phyloP scores from a whole-genome alignment of 108 stramenopile genomes.

The Skeletonema costatum region DNA sequence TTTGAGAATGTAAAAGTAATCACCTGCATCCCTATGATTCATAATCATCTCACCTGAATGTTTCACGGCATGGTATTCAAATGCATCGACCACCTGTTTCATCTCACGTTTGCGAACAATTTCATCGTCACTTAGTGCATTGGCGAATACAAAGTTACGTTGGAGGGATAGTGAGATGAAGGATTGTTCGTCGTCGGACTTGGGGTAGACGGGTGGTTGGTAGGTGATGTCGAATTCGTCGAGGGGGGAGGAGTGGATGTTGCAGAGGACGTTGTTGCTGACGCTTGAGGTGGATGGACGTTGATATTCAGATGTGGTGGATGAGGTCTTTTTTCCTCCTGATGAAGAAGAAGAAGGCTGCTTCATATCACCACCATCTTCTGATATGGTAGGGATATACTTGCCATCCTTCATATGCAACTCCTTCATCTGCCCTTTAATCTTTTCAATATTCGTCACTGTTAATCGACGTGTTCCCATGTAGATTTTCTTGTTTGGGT shows the following conservation, averaged over 20 bases:
- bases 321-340: too few species aligned
- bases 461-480: slow-evolving; percentile 23
- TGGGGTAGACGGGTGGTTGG: slow-evolving; percentile 40
- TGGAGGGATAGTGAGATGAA: slow-evolving; percentile 41
- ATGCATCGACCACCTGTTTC: slow-evolving; percentile 36
- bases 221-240: slow-evolving; percentile 37
- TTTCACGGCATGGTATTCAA: slow-evolving; percentile 14
- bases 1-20: slow-evolving; percentile 86
- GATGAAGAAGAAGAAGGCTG: background rate
- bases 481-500: slow-evolving; percentile 34
- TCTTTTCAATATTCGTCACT: slow-evolving; percentile 13
- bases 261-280: slow-evolving; percentile 29
- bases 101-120: slow-evolving; percentile 33
- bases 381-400: background rate
- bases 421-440: slow-evolving; percentile 16
- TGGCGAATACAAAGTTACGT: slow-evolving; percentile 46
- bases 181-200: slow-evolving; percentile 15
- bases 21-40: slow-evolving; percentile 85
- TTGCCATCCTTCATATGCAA: slow-evolving; percentile 22
- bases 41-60: slow-evolving; percentile 71
- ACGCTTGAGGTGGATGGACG: slow-evolving; percentile 30
- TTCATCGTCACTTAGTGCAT: slow-evolving; percentile 41
- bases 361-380: background rate
- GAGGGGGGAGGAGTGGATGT: slow-evolving; percentile 34
- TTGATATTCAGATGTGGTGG: background rate